Evolutionary conservation across 805 yeast genomes (phyloP).

Genomic region (Peterozyma toletana): DNA sequence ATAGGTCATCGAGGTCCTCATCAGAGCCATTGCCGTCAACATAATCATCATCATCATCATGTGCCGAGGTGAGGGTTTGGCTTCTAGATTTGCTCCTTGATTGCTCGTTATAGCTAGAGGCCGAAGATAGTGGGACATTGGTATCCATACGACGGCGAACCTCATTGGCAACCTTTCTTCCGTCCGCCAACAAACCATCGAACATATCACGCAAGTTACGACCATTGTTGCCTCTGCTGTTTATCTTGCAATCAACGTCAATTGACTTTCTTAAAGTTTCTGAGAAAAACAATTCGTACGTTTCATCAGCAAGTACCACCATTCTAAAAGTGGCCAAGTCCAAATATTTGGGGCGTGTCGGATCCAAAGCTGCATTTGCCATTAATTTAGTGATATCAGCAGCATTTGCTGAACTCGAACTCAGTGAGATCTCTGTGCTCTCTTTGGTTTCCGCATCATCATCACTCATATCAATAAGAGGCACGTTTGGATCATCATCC

Average conservation of each 20-base stretch:
- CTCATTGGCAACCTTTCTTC: slow-evolving; percentile 83
- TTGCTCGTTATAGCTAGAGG: slow-evolving; percentile 15
- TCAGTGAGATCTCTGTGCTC: slow-evolving; percentile 15
- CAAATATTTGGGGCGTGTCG: slow-evolving; percentile 65
- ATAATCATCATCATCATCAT: slow-evolving; percentile 15
- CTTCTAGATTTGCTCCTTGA: slow-evolving; percentile 19
- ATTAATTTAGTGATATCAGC: slow-evolving; percentile 24
- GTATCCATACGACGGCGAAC: slow-evolving; percentile 82
- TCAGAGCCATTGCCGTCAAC: slow-evolving; percentile 15
- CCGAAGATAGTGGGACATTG: slow-evolving; percentile 10
- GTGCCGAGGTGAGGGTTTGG: slow-evolving; percentile 10
- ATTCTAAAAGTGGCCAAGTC: slow-evolving; percentile 86
- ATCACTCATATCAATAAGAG: slow-evolving; percentile 35
- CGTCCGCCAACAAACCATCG: slow-evolving; percentile 88
- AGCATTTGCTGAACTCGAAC: too few relatives aligned
- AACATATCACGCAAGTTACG: slow-evolving; percentile 77
- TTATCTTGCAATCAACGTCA: slow-evolving; percentile 53
- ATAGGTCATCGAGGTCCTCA: slow-evolving; percentile 3
- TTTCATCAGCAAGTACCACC: slow-evolving; percentile 92
- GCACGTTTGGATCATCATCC: slow-evolving; percentile 35
- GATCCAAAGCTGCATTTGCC: slow-evolving; percentile 80
- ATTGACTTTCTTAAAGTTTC: slow-evolving; percentile 59
- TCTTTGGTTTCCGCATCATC: slow-evolving; percentile 18
- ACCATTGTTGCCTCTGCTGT: slow-evolving; percentile 33
- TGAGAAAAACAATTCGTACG: slow-evolving; percentile 80